Conservation (phyloP, 495 filamentous ascomycete species). For the Xeromyces bisporus region DNA sequence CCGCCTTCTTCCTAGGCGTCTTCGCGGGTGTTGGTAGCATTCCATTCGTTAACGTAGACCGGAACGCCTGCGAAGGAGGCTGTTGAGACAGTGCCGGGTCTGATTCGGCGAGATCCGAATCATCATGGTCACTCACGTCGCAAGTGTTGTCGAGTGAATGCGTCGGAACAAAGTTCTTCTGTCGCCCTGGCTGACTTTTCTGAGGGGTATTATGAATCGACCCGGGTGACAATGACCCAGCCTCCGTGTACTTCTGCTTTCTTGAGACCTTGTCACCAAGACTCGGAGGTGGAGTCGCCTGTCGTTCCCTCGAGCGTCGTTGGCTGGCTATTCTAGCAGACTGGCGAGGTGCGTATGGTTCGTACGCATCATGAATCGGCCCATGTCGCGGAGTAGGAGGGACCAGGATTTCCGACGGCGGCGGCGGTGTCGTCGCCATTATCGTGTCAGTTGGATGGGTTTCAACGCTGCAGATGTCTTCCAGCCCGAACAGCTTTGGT, state of each 20-base stretch:
- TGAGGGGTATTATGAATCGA: conserved; percentile 31
- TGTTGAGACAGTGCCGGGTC: conserved; percentile 6
- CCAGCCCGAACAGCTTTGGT: no score
- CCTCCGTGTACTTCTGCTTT: conserved; percentile 8
- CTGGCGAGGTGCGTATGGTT: conserved; percentile 42
- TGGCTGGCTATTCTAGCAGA: conserved; percentile 32
- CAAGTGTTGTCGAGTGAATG: conserved; percentile 7
- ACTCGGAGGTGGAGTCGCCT: conserved; percentile 23
- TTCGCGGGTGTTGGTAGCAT: conserved; percentile 84
- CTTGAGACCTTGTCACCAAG: conserved; percentile 11
- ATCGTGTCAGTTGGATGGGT: conserved; percentile 3
- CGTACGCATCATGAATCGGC: conserved; percentile 47
- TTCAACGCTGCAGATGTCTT: not conserved
- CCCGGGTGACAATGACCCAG: conserved; percentile 15
- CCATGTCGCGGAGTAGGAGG: conserved; percentile 62
- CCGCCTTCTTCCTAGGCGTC: conserved; percentile 55
- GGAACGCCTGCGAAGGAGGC: conserved; percentile 7
- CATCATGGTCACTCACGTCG: not conserved
- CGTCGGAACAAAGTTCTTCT: conserved; percentile 1
- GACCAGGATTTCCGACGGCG: conserved; percentile 39
- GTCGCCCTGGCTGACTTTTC: conserved; percentile 26
- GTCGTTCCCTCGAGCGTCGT: conserved; percentile 13
- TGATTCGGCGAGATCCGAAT: conserved; percentile 11
- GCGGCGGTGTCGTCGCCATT: conserved; percentile 54
- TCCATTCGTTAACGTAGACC: conserved; percentile 16